Evolutionary conservation across 78 protist species (phyloP), one percentile per base, ranked within the genome.

Genomic region (Protostelium mycophagum): DNA sequence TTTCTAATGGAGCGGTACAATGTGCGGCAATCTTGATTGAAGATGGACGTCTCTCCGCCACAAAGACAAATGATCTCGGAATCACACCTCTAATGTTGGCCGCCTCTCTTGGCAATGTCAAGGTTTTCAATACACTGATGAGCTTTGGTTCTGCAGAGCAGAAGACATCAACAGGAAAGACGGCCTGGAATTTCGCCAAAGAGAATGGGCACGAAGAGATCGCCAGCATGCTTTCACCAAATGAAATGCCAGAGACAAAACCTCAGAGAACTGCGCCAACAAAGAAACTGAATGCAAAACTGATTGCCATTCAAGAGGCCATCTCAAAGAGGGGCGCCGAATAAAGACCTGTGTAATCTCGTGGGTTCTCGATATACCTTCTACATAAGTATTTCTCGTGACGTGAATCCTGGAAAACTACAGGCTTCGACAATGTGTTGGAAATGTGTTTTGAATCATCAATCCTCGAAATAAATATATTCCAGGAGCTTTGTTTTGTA

Each of bases 231-330:
- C 73, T 51, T 51, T 16, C 73, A 25, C 31, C 73, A 5, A 16
- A 5, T 25, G 73, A 51, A 16, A 51, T 51, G 73, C 31, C 16
- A 16, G 16, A 16, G 16, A 5, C 73, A 51, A 51, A 51, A 16
- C 5, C 73, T 25, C 31, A 25, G 73, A 5, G 31, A 5, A 16
- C 16, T 16, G 16, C 5, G 16, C 73, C 5, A 16, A 25, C 73
- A 16, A 51, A 16, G 73, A 51, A 51, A 16, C 16, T 51, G 73
- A 51, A 51, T 51, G 31, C 73, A 5, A 51, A 51, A 51, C 16
- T 51, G 73, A 51, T 51, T 51, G 73, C 73, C 73, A 51, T 51
- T 51, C 73, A 51, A 51, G 73, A 51, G 73, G 73, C 73, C 73
- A 51, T 51, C 73, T n/a, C n/a, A n/a, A n/a, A n/a, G n/a, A n/a